Base-by-base conservation (phyloP, 78 protist genomes). In the Emiliania huxleyi region DNA sequence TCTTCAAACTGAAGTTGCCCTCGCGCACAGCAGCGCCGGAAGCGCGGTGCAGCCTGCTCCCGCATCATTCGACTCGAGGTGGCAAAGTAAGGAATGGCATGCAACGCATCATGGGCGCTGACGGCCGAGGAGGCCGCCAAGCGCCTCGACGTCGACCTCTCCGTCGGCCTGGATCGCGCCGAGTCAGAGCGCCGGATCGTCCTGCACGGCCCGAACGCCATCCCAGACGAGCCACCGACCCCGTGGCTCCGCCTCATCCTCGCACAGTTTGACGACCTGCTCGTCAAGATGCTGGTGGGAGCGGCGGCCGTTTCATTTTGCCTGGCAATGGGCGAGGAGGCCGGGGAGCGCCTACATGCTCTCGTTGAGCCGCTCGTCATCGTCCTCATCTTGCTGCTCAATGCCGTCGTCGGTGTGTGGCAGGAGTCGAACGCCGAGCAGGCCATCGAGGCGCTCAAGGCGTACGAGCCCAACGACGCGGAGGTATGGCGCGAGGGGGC, bases 201-300 rank as follows among this genome's bases (percentile, higher is more conserved):
- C 38, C 2, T 2, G 38, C n/a, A 42, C 87, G 87, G 87, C 49
- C 2, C 49, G 22, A 79, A 79, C 87, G 87, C 45, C 40, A 3
- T 79, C 29, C 87, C 87, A 4, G 46, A 3, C 45, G 49, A 38
- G 25, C n/a, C 87, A 49, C 52, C 49, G 25, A 42, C 48, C 11
- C 48, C 87, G 29, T 2, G 93, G 21, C 62, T 43, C 93, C 19
- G 49, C 94, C 94, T 93, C 22, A 42, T 96, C 79, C 92, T 95
- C 45, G 94, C 93, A 56, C 97, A 96, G 94, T 95, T 96, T 62
- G 97, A 96, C 40, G 97, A 96, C 52, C 45, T 6, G 43, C 94
- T 96, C 1, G 97, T 95, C 56, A 79, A 91, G 91, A 93, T 96
- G 37, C 93, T 96, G 44, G 96, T 96, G 33, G 95, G 48, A 12